phyloP scores from a whole-genome alignment of 148 eudicot species.

The Vaccinium darrowii region DNA sequence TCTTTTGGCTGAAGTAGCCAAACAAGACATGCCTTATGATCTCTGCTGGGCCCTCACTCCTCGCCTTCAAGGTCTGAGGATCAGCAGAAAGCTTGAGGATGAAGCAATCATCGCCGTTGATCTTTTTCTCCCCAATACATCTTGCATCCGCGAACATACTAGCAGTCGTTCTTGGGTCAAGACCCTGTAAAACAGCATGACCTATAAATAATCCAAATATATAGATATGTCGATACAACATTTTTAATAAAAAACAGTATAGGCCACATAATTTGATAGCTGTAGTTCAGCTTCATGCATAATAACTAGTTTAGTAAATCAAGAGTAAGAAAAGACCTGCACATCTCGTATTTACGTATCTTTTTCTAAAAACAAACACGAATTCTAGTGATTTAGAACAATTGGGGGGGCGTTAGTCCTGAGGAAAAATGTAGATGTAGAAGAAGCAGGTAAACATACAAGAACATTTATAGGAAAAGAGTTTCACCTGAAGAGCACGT shows the following conservation, averaged over 20 bases:
- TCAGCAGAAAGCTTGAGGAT: constrained; percentile 54
- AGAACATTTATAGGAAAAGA: background rate
- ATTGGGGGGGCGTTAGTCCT: background rate
- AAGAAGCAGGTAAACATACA: background rate
- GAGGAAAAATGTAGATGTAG: background rate
- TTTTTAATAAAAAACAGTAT: background rate
- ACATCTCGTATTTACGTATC: background rate
- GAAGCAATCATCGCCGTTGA: constrained; percentile 56
- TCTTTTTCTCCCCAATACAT: constrained; percentile 54
- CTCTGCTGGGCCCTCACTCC: constrained; percentile 63
- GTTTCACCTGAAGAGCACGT: constrained; percentile 55
- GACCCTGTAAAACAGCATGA: constrained; percentile 38
- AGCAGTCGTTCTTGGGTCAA: constrained; percentile 62
- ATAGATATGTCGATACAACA: too few species aligned
- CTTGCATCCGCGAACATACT: constrained; percentile 51
- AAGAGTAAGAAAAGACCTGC: background rate
- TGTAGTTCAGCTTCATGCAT: background rate
- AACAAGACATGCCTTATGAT: constrained; percentile 55
- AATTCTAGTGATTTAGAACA: background rate
- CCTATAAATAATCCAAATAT: background rate
- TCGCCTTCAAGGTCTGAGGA: constrained; percentile 46
- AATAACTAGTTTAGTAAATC: background rate
- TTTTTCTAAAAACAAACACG: background rate
- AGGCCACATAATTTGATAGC: background rate
- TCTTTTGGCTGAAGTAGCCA: constrained; percentile 58